Conservation (phyloP, 78 protist species). For the Chrysochromulina parva region DNA sequence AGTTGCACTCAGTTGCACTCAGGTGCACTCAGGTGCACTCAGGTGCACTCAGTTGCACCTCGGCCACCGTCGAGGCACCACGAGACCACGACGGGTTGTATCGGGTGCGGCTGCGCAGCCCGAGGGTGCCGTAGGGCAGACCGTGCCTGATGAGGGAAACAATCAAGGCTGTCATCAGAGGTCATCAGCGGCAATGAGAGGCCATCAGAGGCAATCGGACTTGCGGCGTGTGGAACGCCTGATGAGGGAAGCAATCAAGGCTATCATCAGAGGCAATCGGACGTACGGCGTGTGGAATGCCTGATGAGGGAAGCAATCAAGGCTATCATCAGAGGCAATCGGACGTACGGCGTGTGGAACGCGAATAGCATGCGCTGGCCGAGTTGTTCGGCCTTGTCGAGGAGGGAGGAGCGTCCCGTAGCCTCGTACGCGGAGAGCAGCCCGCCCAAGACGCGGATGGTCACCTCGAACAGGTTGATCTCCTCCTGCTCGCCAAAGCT, state of each 20-base stretch:
- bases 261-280: too few species aligned
- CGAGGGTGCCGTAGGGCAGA: constrained; percentile 32
- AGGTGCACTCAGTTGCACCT: neutral
- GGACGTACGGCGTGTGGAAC: constrained; percentile 41
- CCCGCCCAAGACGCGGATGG: constrained; percentile 83
- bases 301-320: too few species aligned
- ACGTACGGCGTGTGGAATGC: constrained; percentile 41
- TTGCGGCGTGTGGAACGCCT: too few species aligned
- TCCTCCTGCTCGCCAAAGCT: constrained; percentile 4
- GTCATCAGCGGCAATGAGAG: too few species aligned
- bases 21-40: too few species aligned
- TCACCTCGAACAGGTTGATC: constrained; percentile 45
- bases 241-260: too few species aligned
- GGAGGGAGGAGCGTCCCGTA: constrained; percentile 53
- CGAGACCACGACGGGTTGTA: neutral
- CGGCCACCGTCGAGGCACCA: neutral
- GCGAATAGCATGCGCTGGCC: constrained; percentile 65
- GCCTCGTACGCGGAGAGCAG: constrained; percentile 72
- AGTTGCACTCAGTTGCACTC: too few species aligned
- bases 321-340: too few species aligned
- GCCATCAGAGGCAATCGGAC: too few species aligned
- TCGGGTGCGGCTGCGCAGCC: neutral
- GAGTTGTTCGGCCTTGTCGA: constrained; percentile 65
- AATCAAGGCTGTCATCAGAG: too few species aligned
- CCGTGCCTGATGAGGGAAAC: neutral